Evolutionary conservation across 2,329 filamentous ascomycete species (phyloP), one percentile per base, ranked within the genome.

Genomic region (Apiospora aurea): DNA sequence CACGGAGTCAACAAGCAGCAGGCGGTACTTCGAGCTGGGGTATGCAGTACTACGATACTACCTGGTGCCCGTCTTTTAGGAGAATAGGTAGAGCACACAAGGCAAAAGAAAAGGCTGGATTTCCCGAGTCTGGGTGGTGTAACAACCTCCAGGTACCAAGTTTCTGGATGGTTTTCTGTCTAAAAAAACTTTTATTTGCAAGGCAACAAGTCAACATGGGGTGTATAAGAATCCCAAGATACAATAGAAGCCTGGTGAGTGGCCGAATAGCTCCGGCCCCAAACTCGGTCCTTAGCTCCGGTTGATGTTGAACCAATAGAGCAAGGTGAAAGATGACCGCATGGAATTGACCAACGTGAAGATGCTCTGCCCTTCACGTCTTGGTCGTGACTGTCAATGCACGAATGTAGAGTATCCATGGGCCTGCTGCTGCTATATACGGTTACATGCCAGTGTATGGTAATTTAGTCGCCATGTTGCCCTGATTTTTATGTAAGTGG

Each of bases 11-110:
- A 74, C 71, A 18, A 73, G 77, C 14, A 75, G 77, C 64, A 71
- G 74, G 61, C 77, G 75, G 29, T 89, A 87, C 73, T 81, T 88
- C 57, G 80, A 82, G 61, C 77, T 89, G 69, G 86, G 85, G 13
- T 91, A 91, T 73, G 81, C 84, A 13, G 84, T 91, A 49, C 75
- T 92, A 44, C 84, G 86, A 70, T 87, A 88, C 75, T 85, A 87
- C 66, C 78, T 91, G 29, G 80, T 84, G 14, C 86, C 87, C 24
- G 85, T 85, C 5, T 73, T 90, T 24, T 91, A 74, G 77, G 26
- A 64, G 34, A 8, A 41, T 3, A 7, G 21, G 13, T 41, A 61
- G 16, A 34, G 29, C 18, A 38, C 16, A 57, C 14, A 21, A 18
- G 4, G n/a, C n/a, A 7, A 14, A 38, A 38, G 34, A 38, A 38